phyloP scores from a whole-genome alignment of 495 filamentous ascomycete species.

The Penicillium desertorum region DNA sequence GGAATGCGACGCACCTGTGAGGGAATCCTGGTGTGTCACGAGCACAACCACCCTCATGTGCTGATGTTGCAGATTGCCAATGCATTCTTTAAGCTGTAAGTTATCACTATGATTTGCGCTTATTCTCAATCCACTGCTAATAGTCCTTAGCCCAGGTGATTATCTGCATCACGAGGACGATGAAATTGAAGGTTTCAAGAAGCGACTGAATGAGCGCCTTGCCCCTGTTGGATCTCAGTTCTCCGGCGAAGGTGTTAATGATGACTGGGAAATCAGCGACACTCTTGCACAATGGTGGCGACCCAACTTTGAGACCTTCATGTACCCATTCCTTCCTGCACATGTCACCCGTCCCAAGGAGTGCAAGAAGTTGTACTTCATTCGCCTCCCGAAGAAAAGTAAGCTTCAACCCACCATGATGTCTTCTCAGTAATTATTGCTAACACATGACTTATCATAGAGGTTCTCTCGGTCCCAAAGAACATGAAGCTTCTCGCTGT shows the following conservation, averaged over 20 bases:
- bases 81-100: conserved; percentile 93
- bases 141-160: conserved; percentile 70
- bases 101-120: not conserved
- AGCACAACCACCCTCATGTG: conserved; percentile 97
- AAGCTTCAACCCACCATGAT: conserved; percentile 34
- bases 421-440: not conserved
- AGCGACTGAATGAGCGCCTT: conserved; percentile 84
- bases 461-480: conserved; percentile 96
- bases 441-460: conserved; percentile 45
- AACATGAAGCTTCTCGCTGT: conserved; percentile 99
- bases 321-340: conserved; percentile 96
- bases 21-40: conserved; percentile 94
- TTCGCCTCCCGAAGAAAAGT: conserved; percentile 91
- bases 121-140: conserved; percentile 1
- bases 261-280: conserved; percentile 91
- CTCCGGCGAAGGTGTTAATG: conserved; percentile 79
- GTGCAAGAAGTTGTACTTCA: conserved; percentile 98
- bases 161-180: conserved; percentile 89
- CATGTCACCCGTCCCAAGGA: conserved; percentile 97
- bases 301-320: conserved; percentile 98
- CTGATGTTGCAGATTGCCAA: conserved; percentile 99
- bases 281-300: conserved; percentile 98
- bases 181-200: conserved; percentile 91
- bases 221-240: conserved; percentile 87
- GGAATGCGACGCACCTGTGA: conserved; percentile 98